Conservation (phyloP, 2,329 filamentous ascomycete genomes). For the Mycogone perniciosa region DNA sequence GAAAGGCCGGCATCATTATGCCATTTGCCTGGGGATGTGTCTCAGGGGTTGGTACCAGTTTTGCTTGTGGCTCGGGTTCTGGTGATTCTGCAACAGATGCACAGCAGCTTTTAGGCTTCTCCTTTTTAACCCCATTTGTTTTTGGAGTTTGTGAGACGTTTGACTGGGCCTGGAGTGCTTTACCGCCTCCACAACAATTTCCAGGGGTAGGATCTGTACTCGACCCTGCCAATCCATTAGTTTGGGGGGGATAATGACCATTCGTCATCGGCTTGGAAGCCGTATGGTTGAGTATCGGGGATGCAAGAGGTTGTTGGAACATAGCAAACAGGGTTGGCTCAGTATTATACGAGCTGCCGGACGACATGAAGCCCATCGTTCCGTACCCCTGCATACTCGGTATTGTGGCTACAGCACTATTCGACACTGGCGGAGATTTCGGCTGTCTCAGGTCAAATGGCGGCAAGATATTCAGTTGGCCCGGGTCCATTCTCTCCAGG, state of each 20-base stretch:
- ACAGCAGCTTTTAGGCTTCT: conserved; percentile 25
- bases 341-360: conserved; percentile 20
- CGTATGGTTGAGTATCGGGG: conserved; percentile 17
- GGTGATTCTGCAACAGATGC: conserved; percentile 20
- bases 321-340: conserved; percentile 26
- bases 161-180: conserved; percentile 5
- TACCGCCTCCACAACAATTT: conserved; percentile 21
- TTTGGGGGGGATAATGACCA: conserved; percentile 15
- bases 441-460: conserved; percentile 24
- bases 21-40: conserved; percentile 19
- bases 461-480: conserved; percentile 43
- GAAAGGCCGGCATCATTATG: conserved; percentile 32
- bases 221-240: conserved; percentile 16
- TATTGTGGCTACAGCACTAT: conserved; percentile 14
- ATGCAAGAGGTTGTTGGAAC: conserved; percentile 25
- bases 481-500: conserved; percentile 48
- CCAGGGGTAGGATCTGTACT: conserved; percentile 5
- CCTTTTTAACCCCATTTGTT: conserved; percentile 14
- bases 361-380: conserved; percentile 22
- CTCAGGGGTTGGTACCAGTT: conserved; percentile 16
- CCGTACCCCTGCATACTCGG: conserved; percentile 23
- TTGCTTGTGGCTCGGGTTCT: conserved; percentile 16
- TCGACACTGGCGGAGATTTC: conserved; percentile 19
- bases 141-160: conserved; percentile 9
- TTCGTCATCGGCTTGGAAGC: conserved; percentile 17